Conservation (phyloP, 306 rosid species). For the Gleditsia sinensis region DNA sequence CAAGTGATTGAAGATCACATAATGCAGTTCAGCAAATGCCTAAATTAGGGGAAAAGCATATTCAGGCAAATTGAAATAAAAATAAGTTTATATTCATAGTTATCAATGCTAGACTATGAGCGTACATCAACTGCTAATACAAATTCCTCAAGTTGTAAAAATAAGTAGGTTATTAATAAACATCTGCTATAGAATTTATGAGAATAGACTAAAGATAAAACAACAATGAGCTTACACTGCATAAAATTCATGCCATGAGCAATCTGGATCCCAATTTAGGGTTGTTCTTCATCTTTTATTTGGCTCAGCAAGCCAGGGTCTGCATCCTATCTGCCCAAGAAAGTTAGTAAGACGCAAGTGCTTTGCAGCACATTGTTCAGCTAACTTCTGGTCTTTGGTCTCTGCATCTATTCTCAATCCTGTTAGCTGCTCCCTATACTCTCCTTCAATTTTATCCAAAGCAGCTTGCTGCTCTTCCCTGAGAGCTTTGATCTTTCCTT, state of each 20-base stretch:
- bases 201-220: conserved; percentile 38
- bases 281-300: conserved; percentile 56
- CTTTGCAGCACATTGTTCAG: conserved; percentile 91
- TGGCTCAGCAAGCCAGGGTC: conserved; percentile 62
- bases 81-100: conserved; percentile 26
- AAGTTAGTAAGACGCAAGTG: conserved; percentile 72
- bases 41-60: not conserved
- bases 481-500: conserved; percentile 78
- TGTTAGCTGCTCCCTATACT: conserved; percentile 77
- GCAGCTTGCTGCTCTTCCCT: conserved; percentile 77
- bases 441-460: conserved; percentile 82
- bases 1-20: conserved; percentile 35
- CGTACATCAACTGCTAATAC: conserved; percentile 13
- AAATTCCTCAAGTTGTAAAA: conserved; percentile 32
- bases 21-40: not conserved
- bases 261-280: conserved; percentile 1
- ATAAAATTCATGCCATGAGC: conserved; percentile 22
- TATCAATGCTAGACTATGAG: conserved; percentile 20
- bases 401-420: conserved; percentile 89
- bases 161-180: conserved; percentile 32
- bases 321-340: conserved; percentile 82
- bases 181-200: conserved; percentile 5
- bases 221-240: conserved; percentile 21
- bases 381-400: conserved; percentile 86
- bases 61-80: not conserved